Evolutionary conservation across 352 stramenopile genomes (phyloP).

Genomic region (Pythium coloratum): DNA sequence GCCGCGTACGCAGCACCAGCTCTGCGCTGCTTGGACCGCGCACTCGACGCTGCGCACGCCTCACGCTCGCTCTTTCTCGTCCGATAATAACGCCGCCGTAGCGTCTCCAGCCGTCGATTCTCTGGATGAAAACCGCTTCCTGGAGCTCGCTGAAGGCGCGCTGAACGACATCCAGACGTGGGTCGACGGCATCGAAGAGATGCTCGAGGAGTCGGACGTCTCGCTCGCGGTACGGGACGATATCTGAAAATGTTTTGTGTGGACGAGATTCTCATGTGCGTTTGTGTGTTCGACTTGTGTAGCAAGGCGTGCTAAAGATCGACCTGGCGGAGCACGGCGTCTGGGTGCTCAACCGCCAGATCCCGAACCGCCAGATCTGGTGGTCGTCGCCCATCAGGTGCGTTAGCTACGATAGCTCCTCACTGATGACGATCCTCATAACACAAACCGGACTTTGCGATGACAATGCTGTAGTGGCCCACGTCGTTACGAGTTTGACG

Average conservation of each 20-base stretch:
- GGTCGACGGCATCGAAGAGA: slow-evolving; percentile 84
- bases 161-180: slow-evolving; percentile 75
- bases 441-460: background rate
- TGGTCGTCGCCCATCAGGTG: slow-evolving; percentile 96
- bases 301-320: slow-evolving; percentile 96
- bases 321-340: slow-evolving; percentile 92
- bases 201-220: slow-evolving; percentile 84
- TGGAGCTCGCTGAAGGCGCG: slow-evolving; percentile 73
- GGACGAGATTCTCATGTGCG: too few relatives aligned
- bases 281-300: background rate
- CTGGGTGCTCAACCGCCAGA: slow-evolving; percentile 98
- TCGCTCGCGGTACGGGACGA: slow-evolving; percentile 51
- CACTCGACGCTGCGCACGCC: background rate
- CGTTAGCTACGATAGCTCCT: background rate
- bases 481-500: slow-evolving; percentile 89
- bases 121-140: slow-evolving; percentile 76
- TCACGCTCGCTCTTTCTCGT: slow-evolving; percentile 7
- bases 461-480: slow-evolving; percentile 54
- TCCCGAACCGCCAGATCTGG: slow-evolving; percentile 96
- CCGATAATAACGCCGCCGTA: background rate
- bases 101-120: slow-evolving; percentile 15
- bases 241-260: too few relatives aligned
- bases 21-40: background rate
- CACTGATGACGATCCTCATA: too few relatives aligned
- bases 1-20: slow-evolving; percentile 2